Evolutionary conservation across 768 basidiomycete genomes (phyloP).

Genomic region (Sarcomyxa edulis): DNA sequence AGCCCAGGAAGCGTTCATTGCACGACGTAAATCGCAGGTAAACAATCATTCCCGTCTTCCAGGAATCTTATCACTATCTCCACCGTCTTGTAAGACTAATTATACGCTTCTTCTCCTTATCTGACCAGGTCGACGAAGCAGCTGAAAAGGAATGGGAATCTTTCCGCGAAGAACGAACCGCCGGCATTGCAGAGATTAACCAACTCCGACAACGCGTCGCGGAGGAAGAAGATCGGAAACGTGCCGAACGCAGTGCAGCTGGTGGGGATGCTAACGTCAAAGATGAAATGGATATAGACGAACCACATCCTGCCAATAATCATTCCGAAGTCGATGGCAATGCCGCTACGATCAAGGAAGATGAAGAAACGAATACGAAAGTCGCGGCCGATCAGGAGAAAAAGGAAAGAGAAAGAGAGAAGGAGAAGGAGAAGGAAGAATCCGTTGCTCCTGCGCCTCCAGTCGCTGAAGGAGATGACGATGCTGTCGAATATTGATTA

Average conservation of each 20-base stretch:
- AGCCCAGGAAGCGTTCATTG: slow-evolving; percentile 64
- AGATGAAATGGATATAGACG: slow-evolving; percentile 34
- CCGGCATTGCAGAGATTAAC: slow-evolving; percentile 57
- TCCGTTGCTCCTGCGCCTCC: too few relatives aligned
- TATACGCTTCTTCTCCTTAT: background rate
- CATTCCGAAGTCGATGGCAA: slow-evolving; percentile 14
- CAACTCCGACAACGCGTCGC: slow-evolving; percentile 58
- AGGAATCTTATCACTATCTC: background rate
- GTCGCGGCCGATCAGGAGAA: too few relatives aligned
- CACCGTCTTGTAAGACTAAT: slow-evolving; percentile 6
- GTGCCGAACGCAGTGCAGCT: slow-evolving; percentile 21
- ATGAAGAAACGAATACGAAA: slow-evolving; percentile 6
- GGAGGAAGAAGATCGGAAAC: slow-evolving; percentile 56
- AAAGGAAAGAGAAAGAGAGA: too few relatives aligned
- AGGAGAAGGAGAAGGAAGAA: too few relatives aligned
- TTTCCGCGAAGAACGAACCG: slow-evolving; percentile 56
- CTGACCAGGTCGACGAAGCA: slow-evolving; percentile 60
- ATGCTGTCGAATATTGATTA: too few relatives aligned
- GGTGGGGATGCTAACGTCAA: slow-evolving; percentile 27
- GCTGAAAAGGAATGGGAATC: slow-evolving; percentile 63
- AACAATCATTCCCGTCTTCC: slow-evolving; percentile 9
- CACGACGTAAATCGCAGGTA: slow-evolving; percentile 60
- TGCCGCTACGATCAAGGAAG: slow-evolving; percentile 6
- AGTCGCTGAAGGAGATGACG: too few relatives aligned
- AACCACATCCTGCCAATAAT: slow-evolving; percentile 12